phyloP scores from a whole-genome alignment of 306 rosid species.

The Begonia peltatifolia region DNA sequence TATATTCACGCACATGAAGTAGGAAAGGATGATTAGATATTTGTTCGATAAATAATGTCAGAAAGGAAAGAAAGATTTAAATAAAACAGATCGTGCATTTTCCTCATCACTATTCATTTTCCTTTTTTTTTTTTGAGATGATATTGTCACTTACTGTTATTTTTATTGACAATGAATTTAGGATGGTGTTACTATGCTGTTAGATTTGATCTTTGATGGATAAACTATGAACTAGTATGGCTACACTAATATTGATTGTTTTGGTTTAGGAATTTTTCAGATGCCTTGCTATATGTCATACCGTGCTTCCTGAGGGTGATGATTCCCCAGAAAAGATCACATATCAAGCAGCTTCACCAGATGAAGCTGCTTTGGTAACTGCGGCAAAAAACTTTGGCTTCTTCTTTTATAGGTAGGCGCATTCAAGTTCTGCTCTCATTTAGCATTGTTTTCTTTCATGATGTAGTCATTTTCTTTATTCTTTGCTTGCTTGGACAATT shows the following conservation, averaged over 20 bases:
- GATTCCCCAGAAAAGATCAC: constrained; percentile 69
- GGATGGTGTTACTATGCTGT: no score
- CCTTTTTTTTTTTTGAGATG: no score
- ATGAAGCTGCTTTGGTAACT: constrained; percentile 63
- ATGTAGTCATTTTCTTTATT: neutral
- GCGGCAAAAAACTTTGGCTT: constrained; percentile 94
- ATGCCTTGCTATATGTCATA: constrained; percentile 88
- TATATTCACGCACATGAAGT: no score
- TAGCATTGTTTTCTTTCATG: neutral
- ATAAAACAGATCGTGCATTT: no score
- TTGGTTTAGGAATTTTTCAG: constrained; percentile 40
- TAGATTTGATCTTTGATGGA: no score
- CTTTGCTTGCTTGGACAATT: neutral
- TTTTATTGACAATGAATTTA: no score
- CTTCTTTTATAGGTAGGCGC: constrained; percentile 83
- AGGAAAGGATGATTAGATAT: no score
- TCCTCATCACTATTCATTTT: no score
- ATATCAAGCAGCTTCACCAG: constrained; percentile 95
- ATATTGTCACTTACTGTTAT: no score
- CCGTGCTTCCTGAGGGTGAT: constrained; percentile 87
- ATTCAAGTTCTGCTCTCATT: neutral
- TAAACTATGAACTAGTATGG: no score
- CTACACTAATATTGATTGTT: neutral
- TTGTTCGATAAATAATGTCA: no score
- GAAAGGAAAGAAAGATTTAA: no score